These are phyloP conservation scores for Corymbia maculata DNA, from an alignment of 345 rosid species.

Conservation along the genomic window DNA sequence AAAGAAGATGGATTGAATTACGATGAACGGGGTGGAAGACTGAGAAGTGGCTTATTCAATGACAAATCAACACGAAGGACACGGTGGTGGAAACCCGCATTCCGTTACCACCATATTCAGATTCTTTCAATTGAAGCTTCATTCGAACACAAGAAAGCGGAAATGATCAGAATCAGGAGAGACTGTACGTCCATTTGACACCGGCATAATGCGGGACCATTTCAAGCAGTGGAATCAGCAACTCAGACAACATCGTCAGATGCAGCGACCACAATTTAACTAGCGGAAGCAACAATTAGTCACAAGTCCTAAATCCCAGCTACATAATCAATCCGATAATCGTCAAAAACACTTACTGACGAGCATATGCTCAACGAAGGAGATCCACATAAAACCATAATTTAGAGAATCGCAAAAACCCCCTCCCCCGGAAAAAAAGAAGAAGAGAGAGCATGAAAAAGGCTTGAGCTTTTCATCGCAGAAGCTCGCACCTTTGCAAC, in stretches of 20 bases:
- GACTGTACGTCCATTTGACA: not conserved
- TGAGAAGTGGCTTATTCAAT: not conserved
- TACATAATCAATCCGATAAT: not conserved
- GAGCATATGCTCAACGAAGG: not conserved
- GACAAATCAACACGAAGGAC: not conserved
- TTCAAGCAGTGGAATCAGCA: not conserved
- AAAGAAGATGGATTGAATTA: not conserved
- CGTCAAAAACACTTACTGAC: not conserved
- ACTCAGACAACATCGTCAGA: not conserved
- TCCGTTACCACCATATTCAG: not conserved
- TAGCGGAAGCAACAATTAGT: not conserved
- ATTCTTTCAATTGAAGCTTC: not conserved
- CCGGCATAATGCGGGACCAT: not conserved
- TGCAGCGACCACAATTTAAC: not conserved
- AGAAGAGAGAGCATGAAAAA: not conserved
- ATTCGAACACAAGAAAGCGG: not conserved
- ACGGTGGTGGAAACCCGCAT: not conserved
- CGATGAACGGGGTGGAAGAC: not conserved
- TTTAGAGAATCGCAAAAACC: not conserved
- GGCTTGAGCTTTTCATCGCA: not conserved
- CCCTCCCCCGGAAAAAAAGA: not conserved
- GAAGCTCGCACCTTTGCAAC: constrained; percentile 17
- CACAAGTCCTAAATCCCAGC: not conserved
- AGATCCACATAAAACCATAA: not conserved
- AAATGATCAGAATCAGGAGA: not conserved